Evolutionary conservation across 2,329 filamentous ascomycete species (phyloP), one percentile per base, ranked within the genome.

Genomic region (Ophiostoma australiae): DNA sequence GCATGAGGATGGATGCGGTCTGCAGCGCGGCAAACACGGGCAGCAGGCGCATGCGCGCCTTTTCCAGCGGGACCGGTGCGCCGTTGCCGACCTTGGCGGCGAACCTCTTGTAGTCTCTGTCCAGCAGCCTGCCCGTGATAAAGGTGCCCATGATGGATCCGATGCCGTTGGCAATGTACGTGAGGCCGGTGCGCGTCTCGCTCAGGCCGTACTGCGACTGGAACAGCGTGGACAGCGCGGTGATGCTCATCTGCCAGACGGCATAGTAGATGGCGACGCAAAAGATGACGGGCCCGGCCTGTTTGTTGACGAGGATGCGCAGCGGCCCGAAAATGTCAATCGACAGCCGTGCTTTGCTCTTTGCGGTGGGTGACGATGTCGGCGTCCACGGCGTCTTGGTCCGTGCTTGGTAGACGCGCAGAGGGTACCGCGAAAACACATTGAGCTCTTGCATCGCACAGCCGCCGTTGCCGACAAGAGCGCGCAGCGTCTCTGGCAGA

Each of bases 41-140:
- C 0, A 86, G 76, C 0, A 84, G 79, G 1, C 84, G 81, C 0
- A 87, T 81, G 0, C 85, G 83, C 0, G 85, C 84, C 41, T 78
- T 81, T 74, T 87, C 85, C 69, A 87, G 87, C 7, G 63, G 58
- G n/a, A 80, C 78, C 3, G 77, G 77, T 66, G 27, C 27, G 3
- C 86, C 78, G 73, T 86, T 81, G 72, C 83, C 81, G 13, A 82
- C 83, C 6, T 86, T 85, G 73, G 85, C 87, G 70, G 81, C 84
- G 6, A 10, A n/a, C 37, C 90, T 85, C 4, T 87, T 83, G 78
- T 91, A 96, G 77, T 93, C 93, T 82, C 86, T 87, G 78, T 87
- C 84, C 55, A 86, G 79, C 3, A 87, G 76, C 73, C 83, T 83
- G 3, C 91, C 90, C 69, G 86, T 85, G 23, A 79, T 76, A 23